Evolutionary conservation across 441 rosid species (phyloP), one percentile per base, ranked within the genome.

Genomic region (Populus hybrid): DNA sequence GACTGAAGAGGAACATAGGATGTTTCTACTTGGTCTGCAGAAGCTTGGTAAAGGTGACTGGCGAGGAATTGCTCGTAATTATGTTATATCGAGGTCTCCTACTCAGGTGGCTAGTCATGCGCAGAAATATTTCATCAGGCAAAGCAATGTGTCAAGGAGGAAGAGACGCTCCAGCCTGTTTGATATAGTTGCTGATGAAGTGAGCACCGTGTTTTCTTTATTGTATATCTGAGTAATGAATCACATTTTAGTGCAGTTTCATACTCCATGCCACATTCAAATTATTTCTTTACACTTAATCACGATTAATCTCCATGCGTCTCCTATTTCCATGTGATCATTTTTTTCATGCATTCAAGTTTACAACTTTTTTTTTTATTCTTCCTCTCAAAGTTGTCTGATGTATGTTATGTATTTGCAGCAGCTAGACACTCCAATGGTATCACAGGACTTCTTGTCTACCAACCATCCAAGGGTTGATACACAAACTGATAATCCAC

Each of bases 31-130:
- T 40, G 99, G 99, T 50, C 93, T 95, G 61, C 97, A 93, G 83
- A 95, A 93, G 82, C 86, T 90, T 14, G 97, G 98, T 3, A 95
- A 93, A 90, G 98, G 99, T 69, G 98, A 95, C 71, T 93, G 99
- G 98, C 97, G 98, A 36, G 99, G 99, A 31, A 95, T 95, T 80
- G 87, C 98, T 1, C 89, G 94, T 74, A 91, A 80, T 76, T 95
- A 81, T 87, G 98, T 95, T 3, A 77, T 86, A 12, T 84, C 98
- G 56, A 87, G 99, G 74, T 92, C 97, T 76, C 99, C 99, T 3
- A 95, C 98, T n/a, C 99, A 95, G 85, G 98, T 93, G 79, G 99
- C 98, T 61, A 95, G 98, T 86, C 99, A 95, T 83, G 99, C 99
- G 10, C 98, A 95, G 84, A 95, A 95, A 86, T 89, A 91, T 88